Percentiles rank a stretch among this genome's conserved stretches.
These are phyloP conservation scores for Flaveria ramosissima DNA, from an alignment of 129 eudicot species.

Conservation along the genomic window DNA sequence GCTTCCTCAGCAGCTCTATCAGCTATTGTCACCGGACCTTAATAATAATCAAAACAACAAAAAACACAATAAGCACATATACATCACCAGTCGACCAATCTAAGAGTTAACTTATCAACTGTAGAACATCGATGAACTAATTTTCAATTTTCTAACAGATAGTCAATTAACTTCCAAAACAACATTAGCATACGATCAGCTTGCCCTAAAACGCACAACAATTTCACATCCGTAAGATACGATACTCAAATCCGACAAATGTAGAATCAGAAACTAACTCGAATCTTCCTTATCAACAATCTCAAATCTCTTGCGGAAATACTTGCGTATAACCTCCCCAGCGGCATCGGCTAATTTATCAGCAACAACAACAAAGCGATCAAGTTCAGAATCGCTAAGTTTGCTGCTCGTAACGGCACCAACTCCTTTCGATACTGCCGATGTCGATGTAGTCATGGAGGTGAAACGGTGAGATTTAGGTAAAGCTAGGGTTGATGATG, in stretches of 20 bases:
- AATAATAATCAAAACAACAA: constrained; percentile 9
- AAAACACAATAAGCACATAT: neutral
- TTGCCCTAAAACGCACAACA: constrained; percentile 10
- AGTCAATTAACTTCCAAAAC: neutral
- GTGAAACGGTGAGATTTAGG: constrained; percentile 25
- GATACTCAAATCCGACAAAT: neutral
- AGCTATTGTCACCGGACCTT: constrained; percentile 98
- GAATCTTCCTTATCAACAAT: constrained; percentile 78
- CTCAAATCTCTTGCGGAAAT: constrained; percentile 82
- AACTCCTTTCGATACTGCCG: constrained; percentile 26
- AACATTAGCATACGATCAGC: neutral
- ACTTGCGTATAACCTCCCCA: constrained; percentile 85
- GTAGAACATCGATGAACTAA: neutral
- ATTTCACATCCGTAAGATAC: neutral
- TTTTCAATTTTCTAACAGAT: neutral
- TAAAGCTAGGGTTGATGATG: constrained; percentile 32
- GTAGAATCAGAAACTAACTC: constrained; percentile 47
- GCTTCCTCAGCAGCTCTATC: constrained; percentile 91
- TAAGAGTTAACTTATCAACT: neutral
- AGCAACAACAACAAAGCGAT: constrained; percentile 55
- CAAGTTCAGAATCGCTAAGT: constrained; percentile 48
- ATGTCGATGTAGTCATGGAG: constrained; percentile 34
- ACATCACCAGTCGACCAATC: neutral
- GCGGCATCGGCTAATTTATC: constrained; percentile 84
- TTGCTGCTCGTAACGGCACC: constrained; percentile 22